Conservation (phyloP, 2,329 filamentous ascomycete genomes). For the Verticillium alfalfae region DNA sequence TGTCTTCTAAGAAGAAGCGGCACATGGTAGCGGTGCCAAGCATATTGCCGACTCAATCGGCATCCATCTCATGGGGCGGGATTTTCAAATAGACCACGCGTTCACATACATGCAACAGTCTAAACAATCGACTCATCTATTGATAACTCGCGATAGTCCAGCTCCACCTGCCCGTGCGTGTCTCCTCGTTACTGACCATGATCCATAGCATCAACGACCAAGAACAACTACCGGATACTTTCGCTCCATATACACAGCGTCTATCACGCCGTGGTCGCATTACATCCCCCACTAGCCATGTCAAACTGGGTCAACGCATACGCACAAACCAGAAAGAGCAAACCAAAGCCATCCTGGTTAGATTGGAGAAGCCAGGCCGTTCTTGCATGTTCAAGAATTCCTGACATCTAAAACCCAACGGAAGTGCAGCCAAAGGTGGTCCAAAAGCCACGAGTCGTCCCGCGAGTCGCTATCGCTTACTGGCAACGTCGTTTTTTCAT, state of each 20-base stretch:
- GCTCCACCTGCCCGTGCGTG: neutral
- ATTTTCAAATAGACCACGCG: neutral
- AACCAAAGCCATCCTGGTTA: neutral
- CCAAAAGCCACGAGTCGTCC: neutral
- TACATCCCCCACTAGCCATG: neutral
- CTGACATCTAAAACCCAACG: neutral
- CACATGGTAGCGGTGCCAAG: neutral
- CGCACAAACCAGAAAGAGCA: neutral
- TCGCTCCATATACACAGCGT: neutral
- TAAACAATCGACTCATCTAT: neutral
- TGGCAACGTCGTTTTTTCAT: neutral
- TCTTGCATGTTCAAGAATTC: neutral
- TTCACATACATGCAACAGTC: neutral
- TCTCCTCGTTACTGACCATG: neutral
- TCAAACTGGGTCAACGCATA: neutral
- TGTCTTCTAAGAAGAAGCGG: constrained; percentile 50
- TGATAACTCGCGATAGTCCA: neutral
- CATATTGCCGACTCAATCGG: neutral
- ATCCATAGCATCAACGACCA: neutral
- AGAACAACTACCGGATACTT: neutral
- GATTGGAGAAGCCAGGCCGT: neutral
- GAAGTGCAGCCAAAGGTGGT: neutral
- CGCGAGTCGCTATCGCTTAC: no score
- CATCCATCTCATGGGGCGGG: neutral
- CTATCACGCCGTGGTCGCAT: neutral